These are phyloP conservation scores for Monosporascus cannonballus DNA, from an alignment of 2,329 filamentous ascomycete species.

Conservation along the genomic window DNA sequence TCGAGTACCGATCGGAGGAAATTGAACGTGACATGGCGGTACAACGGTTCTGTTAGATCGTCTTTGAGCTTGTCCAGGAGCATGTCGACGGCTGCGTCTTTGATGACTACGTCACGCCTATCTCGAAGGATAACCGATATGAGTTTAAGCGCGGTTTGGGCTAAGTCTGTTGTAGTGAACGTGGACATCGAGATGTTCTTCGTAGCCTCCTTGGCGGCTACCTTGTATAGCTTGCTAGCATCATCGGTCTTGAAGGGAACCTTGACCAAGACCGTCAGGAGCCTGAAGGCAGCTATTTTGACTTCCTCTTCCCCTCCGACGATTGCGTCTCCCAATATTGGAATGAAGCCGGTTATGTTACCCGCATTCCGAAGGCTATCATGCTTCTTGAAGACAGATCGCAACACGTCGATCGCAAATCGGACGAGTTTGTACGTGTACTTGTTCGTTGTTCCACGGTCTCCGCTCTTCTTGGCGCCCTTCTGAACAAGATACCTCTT, in stretches of 20 bases:
- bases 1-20: slow-evolving; percentile 85
- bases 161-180: slow-evolving; percentile 74
- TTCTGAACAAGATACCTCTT: slow-evolving; percentile 77
- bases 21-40: slow-evolving; percentile 89
- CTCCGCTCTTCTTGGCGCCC: slow-evolving; percentile 67
- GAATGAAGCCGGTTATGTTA: slow-evolving; percentile 81
- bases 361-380: slow-evolving; percentile 70
- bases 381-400: slow-evolving; percentile 80
- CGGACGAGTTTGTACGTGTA: slow-evolving; percentile 82
- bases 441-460: slow-evolving; percentile 66
- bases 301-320: slow-evolving; percentile 86
- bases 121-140: slow-evolving; percentile 81
- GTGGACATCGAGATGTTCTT: slow-evolving; percentile 72
- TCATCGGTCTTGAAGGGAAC: slow-evolving; percentile 71
- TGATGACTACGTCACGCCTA: slow-evolving; percentile 66
- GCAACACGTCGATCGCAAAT: slow-evolving; percentile 82
- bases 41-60: slow-evolving; percentile 86
- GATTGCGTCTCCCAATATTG: slow-evolving; percentile 81
- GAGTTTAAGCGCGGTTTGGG: slow-evolving; percentile 84
- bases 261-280: slow-evolving; percentile 80
- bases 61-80: slow-evolving; percentile 76
- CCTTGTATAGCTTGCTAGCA: slow-evolving; percentile 57
- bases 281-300: slow-evolving; percentile 77
- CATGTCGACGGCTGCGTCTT: slow-evolving; percentile 76
- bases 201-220: slow-evolving; percentile 81